Base-by-base conservation (phyloP, 2,329 filamentous ascomycete genomes). In the Penicillium sp. region DNA sequence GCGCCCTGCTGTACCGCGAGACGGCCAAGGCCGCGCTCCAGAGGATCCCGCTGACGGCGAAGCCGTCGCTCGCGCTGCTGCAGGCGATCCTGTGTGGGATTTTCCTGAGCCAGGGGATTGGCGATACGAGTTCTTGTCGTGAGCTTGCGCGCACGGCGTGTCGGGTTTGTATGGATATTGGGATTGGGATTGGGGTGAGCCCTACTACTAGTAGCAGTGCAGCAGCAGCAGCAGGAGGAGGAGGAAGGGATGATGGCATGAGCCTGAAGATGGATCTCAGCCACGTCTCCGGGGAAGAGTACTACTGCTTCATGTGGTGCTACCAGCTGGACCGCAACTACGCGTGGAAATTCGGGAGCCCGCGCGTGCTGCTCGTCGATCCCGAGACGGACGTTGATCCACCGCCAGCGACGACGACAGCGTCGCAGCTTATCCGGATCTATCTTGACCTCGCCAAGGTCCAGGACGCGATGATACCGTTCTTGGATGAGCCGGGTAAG, bases 311-410 rank as follows among this genome's bases (percentile, higher is more conserved):
- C 21, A 57, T 70, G 15, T 70, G 69, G 67, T 70, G 67, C 53
- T 70, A 70, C 41, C 67, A 60, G 30, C 38, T 70, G 49, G 69
- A 70, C 45, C 59, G 62, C 38, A 70, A 69, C 47, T 66, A 70
- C 49, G 67, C 67, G 5, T 68, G 63, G 54, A 70, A 70, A 48
- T 56, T 65, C 15, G 65, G 64, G 13, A 45, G 50, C 9, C 50
- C 57, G 13, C 53, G 50, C 3, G 38, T 56, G 21, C 13, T 58
- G 0, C 15, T 13, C 13, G n/a, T 59, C 7, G 54, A 62, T 9
- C 15, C 45, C 11, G 49, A 29, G 15, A 5, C 60, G 17, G 58
- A 53, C 3, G 44, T 66, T 26, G 56, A 59, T 58, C 53, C 54
- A 29, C 30, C n/a, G 3, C 17, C n/a, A 7, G n/a, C 21, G 19